Percentiles rank a stretch among this genome's conserved stretches.
phyloP scores from a whole-genome alignment of 164 flowering plant species.

The Magnolia sinica region DNA sequence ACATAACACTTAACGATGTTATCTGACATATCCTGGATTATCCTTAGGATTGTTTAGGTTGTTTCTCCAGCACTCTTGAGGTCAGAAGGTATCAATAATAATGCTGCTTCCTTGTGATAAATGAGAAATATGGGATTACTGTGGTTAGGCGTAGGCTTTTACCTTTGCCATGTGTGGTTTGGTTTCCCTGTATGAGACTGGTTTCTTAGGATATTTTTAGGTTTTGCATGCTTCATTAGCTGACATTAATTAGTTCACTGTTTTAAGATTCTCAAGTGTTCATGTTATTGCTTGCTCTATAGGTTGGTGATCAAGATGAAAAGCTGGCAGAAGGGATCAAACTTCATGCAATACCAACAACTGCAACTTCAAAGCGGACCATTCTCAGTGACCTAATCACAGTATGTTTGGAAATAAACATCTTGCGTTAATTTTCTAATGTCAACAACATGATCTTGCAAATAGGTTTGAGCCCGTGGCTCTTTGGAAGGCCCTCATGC shows the following conservation, averaged over 20 bases:
- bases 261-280: neutral
- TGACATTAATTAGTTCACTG: neutral
- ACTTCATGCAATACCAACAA: constrained; percentile 74
- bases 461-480: neutral
- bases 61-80: neutral
- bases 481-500: neutral
- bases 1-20: too few relatives aligned
- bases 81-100: neutral
- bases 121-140: neutral
- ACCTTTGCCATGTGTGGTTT: neutral
- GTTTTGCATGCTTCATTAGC: neutral
- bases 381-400: constrained; percentile 83
- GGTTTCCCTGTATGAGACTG: neutral
- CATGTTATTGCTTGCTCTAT: neutral
- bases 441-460: neutral
- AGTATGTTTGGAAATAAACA: constrained; percentile 36
- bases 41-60: neutral
- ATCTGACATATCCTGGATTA: neutral
- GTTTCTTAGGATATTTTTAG: neutral
- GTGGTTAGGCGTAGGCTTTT: neutral
- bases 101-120: neutral
- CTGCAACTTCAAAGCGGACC: constrained; percentile 81
- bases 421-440: neutral
- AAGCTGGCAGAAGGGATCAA: constrained; percentile 97
- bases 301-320: constrained; percentile 97